These are phyloP conservation scores for Fusarium denticulatum DNA, from an alignment of 2,329 filamentous ascomycete genomes.

Conservation along the genomic window DNA sequence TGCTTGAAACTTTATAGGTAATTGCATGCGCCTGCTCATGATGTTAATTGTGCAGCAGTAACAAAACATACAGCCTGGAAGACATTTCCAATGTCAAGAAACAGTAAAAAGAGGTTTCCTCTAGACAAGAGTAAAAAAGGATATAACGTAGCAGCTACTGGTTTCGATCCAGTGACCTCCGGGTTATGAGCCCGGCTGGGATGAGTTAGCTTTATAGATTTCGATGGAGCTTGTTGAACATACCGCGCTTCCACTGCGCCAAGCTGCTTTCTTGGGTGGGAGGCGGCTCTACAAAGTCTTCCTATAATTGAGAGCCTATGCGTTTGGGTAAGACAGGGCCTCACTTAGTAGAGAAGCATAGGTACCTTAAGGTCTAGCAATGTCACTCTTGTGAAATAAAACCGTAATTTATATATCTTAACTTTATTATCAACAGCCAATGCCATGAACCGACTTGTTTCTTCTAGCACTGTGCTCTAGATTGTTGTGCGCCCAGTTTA, in stretches of 20 bases:
- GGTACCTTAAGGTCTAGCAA: no score
- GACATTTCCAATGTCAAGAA: background rate
- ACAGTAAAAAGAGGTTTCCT: background rate
- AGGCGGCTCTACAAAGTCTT: background rate
- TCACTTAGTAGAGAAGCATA: background rate
- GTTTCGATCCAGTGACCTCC: constrained; percentile 29
- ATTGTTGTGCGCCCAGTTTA: background rate
- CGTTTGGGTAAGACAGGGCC: background rate
- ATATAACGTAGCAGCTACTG: constrained; percentile 15
- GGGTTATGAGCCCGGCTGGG: constrained; percentile 33
- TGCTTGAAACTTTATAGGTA: background rate
- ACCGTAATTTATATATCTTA: background rate
- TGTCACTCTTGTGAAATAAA: no score
- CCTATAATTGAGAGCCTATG: background rate
- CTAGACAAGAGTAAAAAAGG: background rate
- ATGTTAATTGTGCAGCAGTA: background rate
- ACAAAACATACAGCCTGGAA: no score
- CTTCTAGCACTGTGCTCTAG: background rate
- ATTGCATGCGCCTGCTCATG: background rate
- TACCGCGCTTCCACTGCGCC: constrained; percentile 31
- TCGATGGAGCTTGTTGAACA: background rate
- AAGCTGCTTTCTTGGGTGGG: constrained; percentile 20
- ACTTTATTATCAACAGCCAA: background rate
- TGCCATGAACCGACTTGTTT: no score
- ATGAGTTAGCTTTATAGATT: background rate